Percentiles rank a stretch among this genome's conserved stretches.
These are phyloP conservation scores for Phytopythium mirpurense DNA, from an alignment of 352 stramenopile species.

Conservation along the genomic window DNA sequence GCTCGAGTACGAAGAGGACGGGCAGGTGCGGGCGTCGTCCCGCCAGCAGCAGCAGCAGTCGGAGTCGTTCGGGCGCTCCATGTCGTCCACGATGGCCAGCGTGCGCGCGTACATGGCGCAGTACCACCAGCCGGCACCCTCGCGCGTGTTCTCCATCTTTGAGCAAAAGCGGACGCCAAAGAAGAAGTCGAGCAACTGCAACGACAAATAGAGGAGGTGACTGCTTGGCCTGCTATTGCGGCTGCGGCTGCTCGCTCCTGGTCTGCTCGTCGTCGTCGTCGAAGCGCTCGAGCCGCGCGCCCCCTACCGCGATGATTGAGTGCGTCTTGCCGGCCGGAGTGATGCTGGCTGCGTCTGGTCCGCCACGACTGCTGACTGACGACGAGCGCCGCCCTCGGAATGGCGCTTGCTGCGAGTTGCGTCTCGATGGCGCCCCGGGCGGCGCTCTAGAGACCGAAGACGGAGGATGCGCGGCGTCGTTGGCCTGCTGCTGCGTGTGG, in stretches of 20 bases:
- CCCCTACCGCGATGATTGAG: slow-evolving; percentile 6
- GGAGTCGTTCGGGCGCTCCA: background rate
- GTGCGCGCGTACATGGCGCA: slow-evolving; percentile 30
- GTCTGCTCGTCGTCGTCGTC: slow-evolving; percentile 9
- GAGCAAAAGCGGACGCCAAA: background rate
- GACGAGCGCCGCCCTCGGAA: slow-evolving; percentile 2
- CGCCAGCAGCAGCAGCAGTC: background rate
- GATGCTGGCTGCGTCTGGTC: background rate
- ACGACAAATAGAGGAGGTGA: background rate
- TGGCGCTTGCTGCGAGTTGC: background rate
- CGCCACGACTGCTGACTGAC: too few relatives aligned
- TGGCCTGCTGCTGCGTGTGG: slow-evolving; percentile 24
- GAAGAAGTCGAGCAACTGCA: background rate
- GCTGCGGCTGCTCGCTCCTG: background rate
- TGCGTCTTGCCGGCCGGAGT: background rate
- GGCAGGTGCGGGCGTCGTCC: background rate
- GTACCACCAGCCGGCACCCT: slow-evolving; percentile 3
- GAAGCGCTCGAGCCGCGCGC: slow-evolving; percentile 15
- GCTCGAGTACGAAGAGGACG: slow-evolving; percentile 37
- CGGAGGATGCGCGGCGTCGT: background rate
- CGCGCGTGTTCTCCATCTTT: slow-evolving; percentile 12
- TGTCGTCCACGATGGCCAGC: slow-evolving; percentile 19
- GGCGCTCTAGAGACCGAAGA: background rate
- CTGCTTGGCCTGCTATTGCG: background rate
- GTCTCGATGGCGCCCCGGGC: background rate